A percentile compares a stretch with the other conserved stretches of the same genome.
Evolutionary conservation across 257 asterid genomes (phyloP).

Genomic region (Cynanchum wilfordii): DNA sequence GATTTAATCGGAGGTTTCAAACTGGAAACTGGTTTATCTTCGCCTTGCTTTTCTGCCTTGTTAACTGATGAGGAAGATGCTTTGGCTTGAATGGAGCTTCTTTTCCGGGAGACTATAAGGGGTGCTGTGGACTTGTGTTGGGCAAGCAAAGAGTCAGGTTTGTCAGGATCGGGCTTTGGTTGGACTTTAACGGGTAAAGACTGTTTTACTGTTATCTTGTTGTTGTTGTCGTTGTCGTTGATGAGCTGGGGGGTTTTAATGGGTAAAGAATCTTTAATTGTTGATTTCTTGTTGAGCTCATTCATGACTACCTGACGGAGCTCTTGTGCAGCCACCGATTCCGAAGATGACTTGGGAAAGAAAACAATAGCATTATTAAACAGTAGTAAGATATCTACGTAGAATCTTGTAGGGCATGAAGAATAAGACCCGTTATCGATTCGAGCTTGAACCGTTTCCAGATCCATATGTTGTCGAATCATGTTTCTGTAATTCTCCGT

Average conservation of each 20-base stretch:
- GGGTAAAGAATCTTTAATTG: not conserved
- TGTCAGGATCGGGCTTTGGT: slow-evolving; percentile 21
- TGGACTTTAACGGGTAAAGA: slow-evolving; percentile 1
- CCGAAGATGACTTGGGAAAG: slow-evolving; percentile 37
- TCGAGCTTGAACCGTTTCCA: slow-evolving; percentile 32
- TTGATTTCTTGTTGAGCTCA: slow-evolving; percentile 18
- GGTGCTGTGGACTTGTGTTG: slow-evolving; percentile 30
- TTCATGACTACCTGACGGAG: slow-evolving; percentile 30
- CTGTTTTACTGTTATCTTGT: slow-evolving; percentile 1
- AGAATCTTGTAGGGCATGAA: slow-evolving; percentile 24
- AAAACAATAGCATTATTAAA: slow-evolving; percentile 39
- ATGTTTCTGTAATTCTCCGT: slow-evolving; percentile 27
- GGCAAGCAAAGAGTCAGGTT: slow-evolving; percentile 27
- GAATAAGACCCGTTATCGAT: slow-evolving; percentile 36
- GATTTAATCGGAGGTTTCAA: slow-evolving; percentile 20
- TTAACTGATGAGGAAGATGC: slow-evolving; percentile 18
- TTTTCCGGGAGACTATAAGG: slow-evolving; percentile 34
- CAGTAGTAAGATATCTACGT: slow-evolving; percentile 35
- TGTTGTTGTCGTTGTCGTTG: slow-evolving; percentile 22
- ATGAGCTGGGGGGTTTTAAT: slow-evolving; percentile 6
- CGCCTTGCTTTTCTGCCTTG: slow-evolving; percentile 18
- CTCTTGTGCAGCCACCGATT: slow-evolving; percentile 29
- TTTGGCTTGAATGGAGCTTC: slow-evolving; percentile 39
- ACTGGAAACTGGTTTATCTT: slow-evolving; percentile 14
- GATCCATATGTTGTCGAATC: slow-evolving; percentile 39